Evolutionary conservation across 2,329 filamentous ascomycete genomes (phyloP), one percentile per base, ranked within the genome.

Genomic region (Aspergillus sclerotialis): DNA sequence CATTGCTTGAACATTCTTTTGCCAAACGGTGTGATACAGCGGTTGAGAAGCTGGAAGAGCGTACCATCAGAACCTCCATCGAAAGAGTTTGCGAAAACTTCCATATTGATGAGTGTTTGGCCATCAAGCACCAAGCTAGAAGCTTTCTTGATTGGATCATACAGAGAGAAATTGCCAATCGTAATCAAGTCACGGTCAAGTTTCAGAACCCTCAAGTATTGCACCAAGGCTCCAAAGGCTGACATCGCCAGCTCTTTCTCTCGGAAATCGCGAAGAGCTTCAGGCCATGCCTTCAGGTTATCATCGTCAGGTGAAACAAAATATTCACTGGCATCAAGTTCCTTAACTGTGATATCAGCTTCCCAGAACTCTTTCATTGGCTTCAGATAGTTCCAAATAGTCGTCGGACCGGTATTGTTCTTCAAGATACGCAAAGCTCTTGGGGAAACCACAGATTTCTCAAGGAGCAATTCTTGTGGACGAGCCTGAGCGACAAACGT

Each of bases 91-190:
- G 87, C 76, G 49, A 98, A 98, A 4, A 98, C 77, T 57, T 98
- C 92, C n/a, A 98, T 78, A 53, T 98, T 98, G 69, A 94, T 93
- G 48, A 98, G 71, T 14, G 89, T 96, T 57, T 98, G 92, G 1
- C 92, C 92, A 50, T 98, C 92, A 1, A 98, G 73, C 7, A 98
- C 83, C 28, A 98, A 68, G 18, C 86, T 96, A 9, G 88, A 87
- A 1, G 80, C 74, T 55, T 95, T 94, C 52, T 83, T 83, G 33
- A 98, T 96, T 0, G 92, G 92, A 55, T 84, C 88, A 59, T 98
- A 98, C 73, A 80, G 82, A 33, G 80, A 76, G 55, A 98, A 95
- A 56, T 93, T 94, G 43, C 85, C 83, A 47, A 95, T 84, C 0
- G 87, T 93, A 27, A 98, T 70, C 5, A 96, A 69, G 36, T 84